phyloP scores from a whole-genome alignment of 2,329 filamentous ascomycete genomes.

The Aspergillus sp. region DNA sequence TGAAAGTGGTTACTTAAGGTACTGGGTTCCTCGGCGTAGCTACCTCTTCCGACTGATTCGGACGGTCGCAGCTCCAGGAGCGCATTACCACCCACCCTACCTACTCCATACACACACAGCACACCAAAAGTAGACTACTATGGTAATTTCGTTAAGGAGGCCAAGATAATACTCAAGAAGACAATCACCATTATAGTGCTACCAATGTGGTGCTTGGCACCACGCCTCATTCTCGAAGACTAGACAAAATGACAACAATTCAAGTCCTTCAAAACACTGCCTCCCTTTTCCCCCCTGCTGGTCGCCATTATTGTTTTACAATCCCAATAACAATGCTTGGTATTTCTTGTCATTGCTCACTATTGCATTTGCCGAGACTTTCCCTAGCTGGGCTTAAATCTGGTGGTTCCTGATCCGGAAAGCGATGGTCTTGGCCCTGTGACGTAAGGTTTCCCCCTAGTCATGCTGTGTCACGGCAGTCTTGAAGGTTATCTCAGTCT shows the following conservation, averaged over 20 bases:
- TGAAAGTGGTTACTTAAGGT: not conserved
- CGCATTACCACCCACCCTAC: not conserved
- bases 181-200: not conserved
- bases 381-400: conserved; percentile 3
- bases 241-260: not conserved
- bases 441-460: conserved; percentile 17
- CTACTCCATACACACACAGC: no score
- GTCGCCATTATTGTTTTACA: conserved; percentile 1
- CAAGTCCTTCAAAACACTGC: not conserved
- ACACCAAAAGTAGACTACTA: no score
- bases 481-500: conserved; percentile 2
- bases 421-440: conserved; percentile 15
- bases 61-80: not conserved
- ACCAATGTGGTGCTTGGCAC: not conserved
- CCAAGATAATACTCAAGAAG: not conserved
- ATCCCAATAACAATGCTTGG: conserved; percentile 16
- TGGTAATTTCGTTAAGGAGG: no score
- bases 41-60: not conserved
- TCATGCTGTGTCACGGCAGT: conserved; percentile 1
- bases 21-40: not conserved
- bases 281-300: not conserved
- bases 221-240: conserved; percentile 4
- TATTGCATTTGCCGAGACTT: conserved; percentile 13
- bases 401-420: conserved; percentile 12
- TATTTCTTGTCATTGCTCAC: conserved; percentile 12